phyloP scores from a whole-genome alignment of 495 filamentous ascomycete species.

The Wilcoxina mikolae region DNA sequence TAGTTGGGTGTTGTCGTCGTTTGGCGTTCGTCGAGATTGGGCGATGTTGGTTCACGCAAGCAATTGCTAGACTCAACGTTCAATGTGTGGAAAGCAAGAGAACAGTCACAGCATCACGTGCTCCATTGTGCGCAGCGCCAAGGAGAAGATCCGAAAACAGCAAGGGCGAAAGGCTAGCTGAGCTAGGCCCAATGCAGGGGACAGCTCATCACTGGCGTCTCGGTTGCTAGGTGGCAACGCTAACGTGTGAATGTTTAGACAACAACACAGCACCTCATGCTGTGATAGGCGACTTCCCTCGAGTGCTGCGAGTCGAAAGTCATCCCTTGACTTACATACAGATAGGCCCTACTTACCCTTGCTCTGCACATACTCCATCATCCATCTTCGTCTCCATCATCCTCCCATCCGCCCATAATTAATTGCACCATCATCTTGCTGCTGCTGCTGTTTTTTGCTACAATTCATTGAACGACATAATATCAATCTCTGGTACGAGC shows the following conservation, averaged over 20 bases:
- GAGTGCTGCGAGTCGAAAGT: neutral
- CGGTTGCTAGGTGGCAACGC: neutral
- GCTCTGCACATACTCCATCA: neutral
- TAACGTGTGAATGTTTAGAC: neutral
- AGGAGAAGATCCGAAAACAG: too few relatives aligned
- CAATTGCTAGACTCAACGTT: conserved; percentile 89
- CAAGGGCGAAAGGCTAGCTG: too few relatives aligned
- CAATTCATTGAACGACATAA: neutral
- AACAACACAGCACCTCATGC: neutral
- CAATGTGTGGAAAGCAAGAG: conserved; percentile 46
- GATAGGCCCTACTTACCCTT: neutral
- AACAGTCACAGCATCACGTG: conserved; percentile 5
- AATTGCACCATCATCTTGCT: neutral
- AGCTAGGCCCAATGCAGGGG: too few relatives aligned
- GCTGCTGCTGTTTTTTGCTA: neutral
- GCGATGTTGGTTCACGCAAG: conserved; percentile 93
- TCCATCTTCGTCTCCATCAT: neutral
- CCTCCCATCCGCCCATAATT: neutral
- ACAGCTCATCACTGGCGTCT: too few relatives aligned
- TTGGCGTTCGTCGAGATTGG: conserved; percentile 49
- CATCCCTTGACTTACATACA: neutral
- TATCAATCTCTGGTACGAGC: neutral
- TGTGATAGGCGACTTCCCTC: neutral
- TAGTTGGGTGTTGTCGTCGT: conserved; percentile 16
- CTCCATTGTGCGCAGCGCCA: neutral